Percentiles rank a stretch among this genome's conserved stretches.
Conservation (phyloP, 306 rosid species). For the Sindora glabra region DNA sequence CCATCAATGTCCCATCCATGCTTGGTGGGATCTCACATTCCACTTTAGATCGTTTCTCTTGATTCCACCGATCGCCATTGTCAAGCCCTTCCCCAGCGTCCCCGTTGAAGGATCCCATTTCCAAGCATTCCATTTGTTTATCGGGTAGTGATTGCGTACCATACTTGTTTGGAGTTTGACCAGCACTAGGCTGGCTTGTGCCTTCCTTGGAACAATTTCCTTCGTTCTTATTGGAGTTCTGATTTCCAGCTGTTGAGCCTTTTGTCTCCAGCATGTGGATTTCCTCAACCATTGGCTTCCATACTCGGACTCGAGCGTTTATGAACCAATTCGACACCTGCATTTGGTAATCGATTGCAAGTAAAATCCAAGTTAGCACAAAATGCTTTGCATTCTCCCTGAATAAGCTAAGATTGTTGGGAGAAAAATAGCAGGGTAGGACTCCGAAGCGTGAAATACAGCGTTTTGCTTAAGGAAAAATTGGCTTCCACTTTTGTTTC, state of each 20-base stretch:
- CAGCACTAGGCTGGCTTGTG: conserved; percentile 13
- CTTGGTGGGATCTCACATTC: conserved; percentile 38
- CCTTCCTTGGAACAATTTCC: conserved; percentile 19
- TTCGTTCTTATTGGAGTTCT: conserved; percentile 18
- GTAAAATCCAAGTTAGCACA: no score
- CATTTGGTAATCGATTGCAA: conserved; percentile 3
- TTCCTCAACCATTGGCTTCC: conserved; percentile 99
- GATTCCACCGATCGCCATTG: conserved; percentile 44
- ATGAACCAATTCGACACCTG: conserved; percentile 94
- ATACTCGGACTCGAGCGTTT: conserved; percentile 86
- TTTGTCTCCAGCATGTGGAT: conserved; percentile 81
- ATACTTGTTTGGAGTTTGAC: conserved; percentile 10
- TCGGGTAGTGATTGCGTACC: conserved; percentile 16
- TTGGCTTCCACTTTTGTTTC: no score
- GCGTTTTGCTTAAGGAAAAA: no score
- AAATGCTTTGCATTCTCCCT: no score
- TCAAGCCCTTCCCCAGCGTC: conserved; percentile 19
- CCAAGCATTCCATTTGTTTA: conserved; percentile 26
- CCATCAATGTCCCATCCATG: conserved; percentile 53
- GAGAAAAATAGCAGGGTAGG: no score
- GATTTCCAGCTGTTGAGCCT: conserved; percentile 28
- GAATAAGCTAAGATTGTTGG: no score
- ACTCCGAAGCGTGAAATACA: no score
- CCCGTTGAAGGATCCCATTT: conserved; percentile 4
- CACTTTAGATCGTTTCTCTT: conserved; percentile 55